Percentiles rank a stretch among this genome's conserved stretches.
Conservation (phyloP, 495 filamentous ascomycete genomes). For the Podospora tetraspora region DNA sequence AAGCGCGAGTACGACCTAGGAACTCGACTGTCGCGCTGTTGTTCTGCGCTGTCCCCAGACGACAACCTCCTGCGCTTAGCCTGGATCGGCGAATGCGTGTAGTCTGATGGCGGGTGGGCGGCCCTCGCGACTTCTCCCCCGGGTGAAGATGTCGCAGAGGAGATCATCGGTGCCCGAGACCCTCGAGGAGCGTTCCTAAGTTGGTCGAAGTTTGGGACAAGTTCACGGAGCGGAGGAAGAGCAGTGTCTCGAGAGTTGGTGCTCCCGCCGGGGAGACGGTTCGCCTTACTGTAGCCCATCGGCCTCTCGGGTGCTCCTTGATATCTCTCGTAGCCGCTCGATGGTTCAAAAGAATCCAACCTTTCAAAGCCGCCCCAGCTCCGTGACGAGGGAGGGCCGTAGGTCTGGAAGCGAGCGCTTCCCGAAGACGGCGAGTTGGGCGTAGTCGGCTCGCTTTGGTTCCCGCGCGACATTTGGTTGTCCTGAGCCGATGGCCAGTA, state of each 20-base stretch:
- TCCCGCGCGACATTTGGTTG: background rate
- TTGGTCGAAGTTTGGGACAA: background rate
- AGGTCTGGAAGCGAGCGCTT: background rate
- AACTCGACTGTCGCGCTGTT: conserved; percentile 27
- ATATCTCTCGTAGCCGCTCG: background rate
- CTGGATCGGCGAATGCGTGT: conserved; percentile 33
- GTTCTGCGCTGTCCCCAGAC: conserved; percentile 26
- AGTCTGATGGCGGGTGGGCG: conserved; percentile 28
- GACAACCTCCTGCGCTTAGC: conserved; percentile 37
- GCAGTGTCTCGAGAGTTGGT: background rate
- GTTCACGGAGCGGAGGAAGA: background rate
- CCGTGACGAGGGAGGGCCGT: background rate
- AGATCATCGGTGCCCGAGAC: conserved; percentile 9
- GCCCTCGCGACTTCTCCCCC: conserved; percentile 13
- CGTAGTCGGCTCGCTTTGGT: background rate
- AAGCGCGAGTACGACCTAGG: conserved; percentile 31
- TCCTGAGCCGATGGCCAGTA: background rate
- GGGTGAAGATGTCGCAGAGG: conserved; percentile 19
- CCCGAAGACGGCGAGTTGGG: background rate
- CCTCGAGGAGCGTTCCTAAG: background rate
- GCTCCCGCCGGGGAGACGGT: background rate
- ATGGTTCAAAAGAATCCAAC: background rate
- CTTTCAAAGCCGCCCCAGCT: background rate
- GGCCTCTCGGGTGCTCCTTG: background rate
- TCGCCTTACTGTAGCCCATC: background rate